Conservation (phyloP, 345 rosid species). For the Eucalyptus regnans region DNA sequence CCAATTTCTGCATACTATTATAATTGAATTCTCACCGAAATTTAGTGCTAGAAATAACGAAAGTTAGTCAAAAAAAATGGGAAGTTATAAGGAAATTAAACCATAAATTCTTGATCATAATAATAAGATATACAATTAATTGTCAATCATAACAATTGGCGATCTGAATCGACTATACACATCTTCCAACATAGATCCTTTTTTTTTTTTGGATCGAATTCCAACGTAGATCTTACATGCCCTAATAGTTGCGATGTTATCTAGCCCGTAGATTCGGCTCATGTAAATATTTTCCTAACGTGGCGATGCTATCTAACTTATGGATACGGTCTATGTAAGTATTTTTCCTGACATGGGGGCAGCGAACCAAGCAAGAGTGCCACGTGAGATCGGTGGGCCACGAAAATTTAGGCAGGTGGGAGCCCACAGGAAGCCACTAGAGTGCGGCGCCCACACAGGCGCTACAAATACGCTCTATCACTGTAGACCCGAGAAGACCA, state of each 20-base stretch:
- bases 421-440: not conserved
- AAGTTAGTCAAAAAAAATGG: not conserved
- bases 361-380: not conserved
- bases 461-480: not conserved
- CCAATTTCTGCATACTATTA: not conserved
- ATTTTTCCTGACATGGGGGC: not conserved
- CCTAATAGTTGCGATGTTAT: not conserved
- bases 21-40: not conserved
- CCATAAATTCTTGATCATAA: not conserved
- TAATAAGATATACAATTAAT: not conserved
- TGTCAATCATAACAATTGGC: fast-evolving
- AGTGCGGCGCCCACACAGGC: not conserved
- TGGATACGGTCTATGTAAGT: too few relatives aligned
- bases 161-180: fast-evolving
- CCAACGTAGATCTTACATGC: fast-evolving
- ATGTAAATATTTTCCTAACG: too few relatives aligned
- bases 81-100: not conserved
- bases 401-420: not conserved
- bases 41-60: not conserved
- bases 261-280: fast-evolving
- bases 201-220: not conserved
- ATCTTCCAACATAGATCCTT: not conserved
- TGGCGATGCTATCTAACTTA: too few relatives aligned
- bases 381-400: not conserved
- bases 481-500: not conserved